Evolutionary conservation across 1,284 basidiomycete species (phyloP).

Genomic region (Ceratobasidium sp.): DNA sequence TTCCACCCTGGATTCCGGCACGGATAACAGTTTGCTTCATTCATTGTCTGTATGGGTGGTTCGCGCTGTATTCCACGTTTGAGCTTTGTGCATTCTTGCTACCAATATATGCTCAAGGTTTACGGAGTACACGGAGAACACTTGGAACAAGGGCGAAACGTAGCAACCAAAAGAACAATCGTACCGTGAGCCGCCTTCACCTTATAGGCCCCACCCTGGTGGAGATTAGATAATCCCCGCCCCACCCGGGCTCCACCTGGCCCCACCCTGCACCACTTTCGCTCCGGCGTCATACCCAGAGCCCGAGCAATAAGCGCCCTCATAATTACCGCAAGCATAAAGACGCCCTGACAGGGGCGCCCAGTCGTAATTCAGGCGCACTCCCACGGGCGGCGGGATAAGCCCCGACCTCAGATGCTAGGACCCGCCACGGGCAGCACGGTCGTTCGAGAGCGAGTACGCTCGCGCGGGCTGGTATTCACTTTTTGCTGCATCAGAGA

Average conservation of each 20-base stretch:
- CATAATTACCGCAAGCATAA: neutral
- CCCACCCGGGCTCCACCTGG: constrained; percentile 32
- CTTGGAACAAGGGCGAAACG: too few species aligned
- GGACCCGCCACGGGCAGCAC: constrained; percentile 15
- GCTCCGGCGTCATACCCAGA: constrained; percentile 10
- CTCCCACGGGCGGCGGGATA: constrained; percentile 28
- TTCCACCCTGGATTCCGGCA: too few species aligned
- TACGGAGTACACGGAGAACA: too few species aligned
- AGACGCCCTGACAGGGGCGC: neutral
- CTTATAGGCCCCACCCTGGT: neutral
- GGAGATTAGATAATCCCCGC: neutral
- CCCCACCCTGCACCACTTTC: too few species aligned
- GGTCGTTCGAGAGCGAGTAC: neutral
- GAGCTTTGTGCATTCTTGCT: neutral
- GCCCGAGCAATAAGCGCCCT: neutral
- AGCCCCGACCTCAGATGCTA: constrained; percentile 33
- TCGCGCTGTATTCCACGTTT: too few species aligned
- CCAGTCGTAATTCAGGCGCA: constrained; percentile 36
- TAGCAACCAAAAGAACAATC: too few species aligned
- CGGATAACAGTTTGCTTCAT: too few species aligned
- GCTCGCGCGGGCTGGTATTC: too few species aligned
- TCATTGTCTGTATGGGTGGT: too few species aligned
- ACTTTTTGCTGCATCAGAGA: too few species aligned
- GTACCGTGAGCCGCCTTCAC: too few species aligned
- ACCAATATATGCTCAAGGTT: too few species aligned